Percentiles rank a stretch among this genome's conserved stretches.
Conservation (phyloP, 768 basidiomycete genomes). For the Hygrocybe punicea region DNA sequence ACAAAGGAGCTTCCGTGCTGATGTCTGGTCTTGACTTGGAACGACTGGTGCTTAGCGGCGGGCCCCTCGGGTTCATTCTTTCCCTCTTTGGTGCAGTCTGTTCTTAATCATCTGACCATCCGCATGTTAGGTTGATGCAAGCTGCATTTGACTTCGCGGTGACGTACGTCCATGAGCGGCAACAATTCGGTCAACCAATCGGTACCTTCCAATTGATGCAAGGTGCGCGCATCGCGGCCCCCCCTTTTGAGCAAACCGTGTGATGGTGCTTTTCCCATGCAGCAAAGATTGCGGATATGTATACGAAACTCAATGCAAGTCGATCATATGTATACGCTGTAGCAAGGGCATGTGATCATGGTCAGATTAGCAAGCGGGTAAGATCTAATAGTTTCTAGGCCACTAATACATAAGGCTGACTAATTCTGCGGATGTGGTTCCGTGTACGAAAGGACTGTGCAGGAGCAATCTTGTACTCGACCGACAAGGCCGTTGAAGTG, state of each 20-base stretch:
- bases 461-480: conserved; percentile 89
- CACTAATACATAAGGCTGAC: neutral
- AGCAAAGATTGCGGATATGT: conserved; percentile 92
- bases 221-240: conserved; percentile 46
- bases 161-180: conserved; percentile 88
- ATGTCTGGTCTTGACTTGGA: conserved; percentile 96
- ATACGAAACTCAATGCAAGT: conserved; percentile 85
- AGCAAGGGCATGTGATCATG: conserved; percentile 80
- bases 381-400: conserved; percentile 19
- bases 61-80: conserved; percentile 72
- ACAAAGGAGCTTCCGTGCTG: conserved; percentile 79
- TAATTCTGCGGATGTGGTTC: neutral
- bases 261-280: conserved; percentile 6
- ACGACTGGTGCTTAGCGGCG: conserved; percentile 86
- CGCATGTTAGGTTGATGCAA: conserved; percentile 70
- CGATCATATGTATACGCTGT: conserved; percentile 92
- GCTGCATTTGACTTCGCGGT: conserved; percentile 86
- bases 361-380: conserved; percentile 73
- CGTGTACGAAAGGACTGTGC: conserved; percentile 73
- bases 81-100: neutral
- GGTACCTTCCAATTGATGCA: conserved; percentile 96
- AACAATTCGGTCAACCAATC: conserved; percentile 85
- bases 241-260: neutral
- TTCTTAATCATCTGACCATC: neutral
- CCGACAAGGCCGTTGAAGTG: conserved; percentile 88